These are phyloP conservation scores for Filobasidium wieringae DNA, from an alignment of 768 basidiomycete species.

Conservation along the genomic window DNA sequence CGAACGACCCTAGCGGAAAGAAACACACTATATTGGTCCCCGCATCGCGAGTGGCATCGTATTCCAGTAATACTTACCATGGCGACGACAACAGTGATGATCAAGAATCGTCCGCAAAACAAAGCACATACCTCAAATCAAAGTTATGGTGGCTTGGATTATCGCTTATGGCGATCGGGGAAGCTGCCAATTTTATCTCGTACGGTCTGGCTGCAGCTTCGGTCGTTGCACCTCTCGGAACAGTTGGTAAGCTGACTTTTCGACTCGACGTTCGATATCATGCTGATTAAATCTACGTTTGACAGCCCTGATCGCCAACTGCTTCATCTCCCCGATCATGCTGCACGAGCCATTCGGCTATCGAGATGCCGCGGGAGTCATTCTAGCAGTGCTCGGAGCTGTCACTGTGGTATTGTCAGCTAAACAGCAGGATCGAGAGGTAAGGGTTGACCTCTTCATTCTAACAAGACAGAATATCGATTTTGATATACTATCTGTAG, in stretches of 20 bases:
- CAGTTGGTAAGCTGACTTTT: conserved; percentile 47
- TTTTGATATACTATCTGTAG: conserved; percentile 14
- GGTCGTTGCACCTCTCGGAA: conserved; percentile 86
- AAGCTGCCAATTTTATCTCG: conserved; percentile 64
- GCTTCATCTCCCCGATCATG: conserved; percentile 78
- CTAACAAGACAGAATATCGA: background rate
- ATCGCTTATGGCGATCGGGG: conserved; percentile 77
- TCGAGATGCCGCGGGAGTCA: conserved; percentile 45
- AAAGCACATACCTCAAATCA: conserved; percentile 60
- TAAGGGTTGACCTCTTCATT: conserved; percentile 19
- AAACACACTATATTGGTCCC: background rate
- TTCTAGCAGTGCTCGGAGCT: conserved; percentile 73
- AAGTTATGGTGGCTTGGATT: conserved; percentile 90
- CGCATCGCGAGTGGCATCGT: background rate
- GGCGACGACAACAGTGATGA: background rate
- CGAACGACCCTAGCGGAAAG: too few relatives aligned
- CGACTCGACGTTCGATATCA: background rate
- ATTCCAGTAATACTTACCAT: background rate
- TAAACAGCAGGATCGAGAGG: conserved; percentile 54
- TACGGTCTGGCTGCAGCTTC: conserved; percentile 43
- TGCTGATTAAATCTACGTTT: background rate
- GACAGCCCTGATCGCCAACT: conserved; percentile 92
- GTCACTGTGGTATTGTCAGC: conserved; percentile 80
- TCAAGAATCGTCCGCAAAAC: conserved; percentile 2
- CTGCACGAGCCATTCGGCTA: conserved; percentile 59